phyloP scores from a whole-genome alignment of 2,329 filamentous ascomycete genomes.

The Hymenoscyphus salicellus region DNA sequence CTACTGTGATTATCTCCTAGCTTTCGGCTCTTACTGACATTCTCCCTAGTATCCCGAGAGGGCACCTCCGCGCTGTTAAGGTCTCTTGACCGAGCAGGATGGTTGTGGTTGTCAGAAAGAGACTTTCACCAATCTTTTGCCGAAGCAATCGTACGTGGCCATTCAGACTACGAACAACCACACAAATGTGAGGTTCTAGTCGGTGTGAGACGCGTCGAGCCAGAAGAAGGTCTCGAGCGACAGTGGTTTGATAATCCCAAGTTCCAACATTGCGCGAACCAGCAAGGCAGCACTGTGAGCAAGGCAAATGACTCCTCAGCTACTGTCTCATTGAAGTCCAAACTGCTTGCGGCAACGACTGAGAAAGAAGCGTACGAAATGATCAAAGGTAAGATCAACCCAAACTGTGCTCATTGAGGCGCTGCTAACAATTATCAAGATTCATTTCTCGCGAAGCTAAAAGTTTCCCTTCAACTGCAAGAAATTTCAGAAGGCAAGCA shows the following conservation, averaged over 20 bases:
- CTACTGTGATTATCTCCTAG: neutral
- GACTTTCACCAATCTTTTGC: slow-evolving; percentile 44
- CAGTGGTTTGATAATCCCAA: slow-evolving; percentile 5
- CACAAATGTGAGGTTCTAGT: neutral
- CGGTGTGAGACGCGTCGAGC: neutral
- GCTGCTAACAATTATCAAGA: neutral
- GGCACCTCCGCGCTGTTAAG: neutral
- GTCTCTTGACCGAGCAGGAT: neutral
- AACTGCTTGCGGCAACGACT: neutral
- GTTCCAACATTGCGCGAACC: slow-evolving; percentile 2
- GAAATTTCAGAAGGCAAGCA: neutral
- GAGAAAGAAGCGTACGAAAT: neutral
- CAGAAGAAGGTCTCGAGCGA: neutral
- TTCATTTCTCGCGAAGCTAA: neutral
- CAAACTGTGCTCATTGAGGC: neutral
- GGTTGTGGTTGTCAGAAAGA: slow-evolving; percentile 29
- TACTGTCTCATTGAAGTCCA: slow-evolving; percentile 21
- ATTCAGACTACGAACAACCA: neutral
- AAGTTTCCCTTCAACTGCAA: neutral
- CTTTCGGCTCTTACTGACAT: neutral
- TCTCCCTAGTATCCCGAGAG: neutral
- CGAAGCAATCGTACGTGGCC: slow-evolving; percentile 40
- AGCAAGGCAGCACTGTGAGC: neutral
- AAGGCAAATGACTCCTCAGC: neutral
- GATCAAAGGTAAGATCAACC: neutral